Evolutionary conservation across 2,329 filamentous ascomycete genomes (phyloP).

Genomic region (Ophiosphaerella herpotricha): DNA sequence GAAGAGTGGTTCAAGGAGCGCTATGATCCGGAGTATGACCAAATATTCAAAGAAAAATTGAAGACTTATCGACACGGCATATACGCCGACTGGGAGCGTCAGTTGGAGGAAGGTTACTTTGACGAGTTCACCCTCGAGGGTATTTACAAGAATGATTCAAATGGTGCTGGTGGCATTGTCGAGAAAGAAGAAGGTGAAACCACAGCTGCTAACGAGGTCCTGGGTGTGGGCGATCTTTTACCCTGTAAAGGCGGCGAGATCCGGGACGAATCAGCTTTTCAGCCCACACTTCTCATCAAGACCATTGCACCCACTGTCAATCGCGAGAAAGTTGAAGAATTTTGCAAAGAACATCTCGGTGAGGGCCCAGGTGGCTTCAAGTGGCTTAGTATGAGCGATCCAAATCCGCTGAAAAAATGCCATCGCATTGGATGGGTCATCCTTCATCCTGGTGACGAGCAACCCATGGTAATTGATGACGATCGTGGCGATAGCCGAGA

Average conservation of each 20-base stretch:
- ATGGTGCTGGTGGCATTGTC: constrained; percentile 79
- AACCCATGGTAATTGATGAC: constrained; percentile 57
- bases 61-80: constrained; percentile 78
- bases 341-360: constrained; percentile 91
- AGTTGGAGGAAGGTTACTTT: constrained; percentile 82
- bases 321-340: constrained; percentile 87
- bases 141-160: constrained; percentile 89
- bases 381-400: constrained; percentile 93
- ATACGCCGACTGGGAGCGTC: constrained; percentile 87
- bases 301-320: constrained; percentile 96
- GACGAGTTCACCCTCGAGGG: constrained; percentile 95
- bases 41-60: constrained; percentile 73
- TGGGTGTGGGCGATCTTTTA: constrained; percentile 89
- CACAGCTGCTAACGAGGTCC: constrained; percentile 85
- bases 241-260: constrained; percentile 83
- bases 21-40: constrained; percentile 82
- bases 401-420: constrained; percentile 94
- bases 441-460: constrained; percentile 78
- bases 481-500: constrained; percentile 77
- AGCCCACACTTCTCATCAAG: constrained; percentile 95
- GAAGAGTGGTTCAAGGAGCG: constrained; percentile 99
- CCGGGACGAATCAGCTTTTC: constrained; percentile 82
- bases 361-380: constrained; percentile 92
- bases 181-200: constrained; percentile 97
- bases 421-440: constrained; percentile 99